Base-by-base conservation (phyloP, 257 asterid genomes). In the Paulownia fortunei region DNA sequence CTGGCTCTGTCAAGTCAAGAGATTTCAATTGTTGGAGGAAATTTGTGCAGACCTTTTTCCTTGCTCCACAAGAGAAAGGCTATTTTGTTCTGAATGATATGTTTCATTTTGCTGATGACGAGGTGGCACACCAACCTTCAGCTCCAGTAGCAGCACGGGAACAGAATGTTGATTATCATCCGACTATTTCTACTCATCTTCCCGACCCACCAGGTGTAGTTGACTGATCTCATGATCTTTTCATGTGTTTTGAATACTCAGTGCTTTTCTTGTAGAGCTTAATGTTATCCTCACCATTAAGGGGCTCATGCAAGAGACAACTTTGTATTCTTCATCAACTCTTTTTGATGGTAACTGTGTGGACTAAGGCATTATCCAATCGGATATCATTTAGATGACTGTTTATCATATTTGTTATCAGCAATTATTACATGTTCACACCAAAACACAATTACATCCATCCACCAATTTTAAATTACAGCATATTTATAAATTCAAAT, bases 11-110 rank as follows among this genome's bases (percentile, higher is more conserved):
- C 44, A 87, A 87, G 83, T 80, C 90, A 3, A 82, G 84, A 78
- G 88, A 89, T 77, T 78, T 81, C 80, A 79, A 32, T 60, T 86
- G 77, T 36, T 77, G 88, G 86, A 93, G 93, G 91, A 89, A 86
- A 61, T 95, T 95, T 47, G 84, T 90, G 76, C 98, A 95, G 86
- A 90, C 97, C 21, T 90, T 95, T 80, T 90, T 93, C 80, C 97
- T 95, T 65, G 99, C 99, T 68, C 99, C 99, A 5, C 98, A 95
- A 84, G 96, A 87, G 84, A 89, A 89, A 69, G 98, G 98, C 73
- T 95, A 84, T 87, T 93, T 90, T 88, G 97, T 95, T 80, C 78
- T 90, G 82, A 91, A 90, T 64, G 99, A 95, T 76, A 69, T 93
- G 85, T 90, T 95, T 69, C 97, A 95, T 69, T 90, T 89, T 81